Conservation (phyloP, 2,329 filamentous ascomycete genomes). For the Polytolypa hystricis region DNA sequence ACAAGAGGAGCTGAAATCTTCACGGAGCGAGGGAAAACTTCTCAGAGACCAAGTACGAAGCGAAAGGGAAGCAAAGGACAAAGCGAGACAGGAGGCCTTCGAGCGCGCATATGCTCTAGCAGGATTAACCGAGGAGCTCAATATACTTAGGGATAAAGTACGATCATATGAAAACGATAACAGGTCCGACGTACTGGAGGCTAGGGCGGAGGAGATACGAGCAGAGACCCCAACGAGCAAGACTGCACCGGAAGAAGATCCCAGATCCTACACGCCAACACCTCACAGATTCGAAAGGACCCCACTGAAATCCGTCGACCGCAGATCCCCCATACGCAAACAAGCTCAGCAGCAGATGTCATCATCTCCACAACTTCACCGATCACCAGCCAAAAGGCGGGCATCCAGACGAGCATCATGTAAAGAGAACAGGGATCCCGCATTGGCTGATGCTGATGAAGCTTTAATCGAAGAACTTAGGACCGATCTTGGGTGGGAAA, state of each 20-base stretch:
- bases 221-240: constrained; percentile 9
- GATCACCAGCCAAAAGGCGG: constrained; percentile 8
- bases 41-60: constrained; percentile 43
- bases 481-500: constrained; percentile 42
- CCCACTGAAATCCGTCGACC: constrained; percentile 7
- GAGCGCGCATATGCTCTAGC: constrained; percentile 37
- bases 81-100: constrained; percentile 36
- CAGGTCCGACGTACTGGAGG: constrained; percentile 23
- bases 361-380: constrained; percentile 4
- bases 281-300: constrained; percentile 23
- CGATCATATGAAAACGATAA: constrained; percentile 29
- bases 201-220: constrained; percentile 20
- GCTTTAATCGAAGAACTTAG: constrained; percentile 36
- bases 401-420: constrained; percentile 6
- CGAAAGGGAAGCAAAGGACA: constrained; percentile 38
- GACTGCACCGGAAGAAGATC: constrained; percentile 23
- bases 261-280: constrained; percentile 22
- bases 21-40: constrained; percentile 34
- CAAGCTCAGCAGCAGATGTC: constrained; percentile 13
- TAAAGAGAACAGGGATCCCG: constrained; percentile 17
- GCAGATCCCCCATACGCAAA: constrained; percentile 8
- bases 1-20: constrained; percentile 40
- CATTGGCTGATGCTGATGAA: constrained; percentile 22
- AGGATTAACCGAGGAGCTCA: constrained; percentile 34
- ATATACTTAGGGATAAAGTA: constrained; percentile 32